phyloP scores from a whole-genome alignment of 495 filamentous ascomycete species.

The Neurospora sublineolata region DNA sequence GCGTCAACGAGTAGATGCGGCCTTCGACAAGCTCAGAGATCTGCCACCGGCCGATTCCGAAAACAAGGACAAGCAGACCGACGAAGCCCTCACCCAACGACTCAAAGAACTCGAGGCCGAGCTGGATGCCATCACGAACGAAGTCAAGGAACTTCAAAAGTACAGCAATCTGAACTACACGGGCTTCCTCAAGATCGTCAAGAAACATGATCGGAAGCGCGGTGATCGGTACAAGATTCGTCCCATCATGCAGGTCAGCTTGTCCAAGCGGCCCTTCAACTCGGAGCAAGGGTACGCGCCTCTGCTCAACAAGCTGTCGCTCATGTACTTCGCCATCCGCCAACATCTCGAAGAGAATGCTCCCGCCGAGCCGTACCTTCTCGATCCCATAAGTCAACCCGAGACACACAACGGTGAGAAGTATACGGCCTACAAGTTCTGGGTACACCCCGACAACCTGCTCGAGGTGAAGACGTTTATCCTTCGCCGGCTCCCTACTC shows the following conservation, averaged over 20 bases:
- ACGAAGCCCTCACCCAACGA: conserved; percentile 36
- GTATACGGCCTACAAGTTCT: conserved; percentile 94
- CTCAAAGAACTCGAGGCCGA: conserved; percentile 64
- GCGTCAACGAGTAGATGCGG: conserved; percentile 51
- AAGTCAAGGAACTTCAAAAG: conserved; percentile 86
- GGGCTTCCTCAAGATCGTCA: conserved; percentile 92
- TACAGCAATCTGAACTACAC: conserved; percentile 96
- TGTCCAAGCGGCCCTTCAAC: conserved; percentile 84
- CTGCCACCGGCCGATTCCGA: conserved; percentile 30
- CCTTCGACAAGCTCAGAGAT: conserved; percentile 51
- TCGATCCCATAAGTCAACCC: conserved; percentile 27
- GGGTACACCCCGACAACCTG: conserved; percentile 90
- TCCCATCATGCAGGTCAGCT: conserved; percentile 77
- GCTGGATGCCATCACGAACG: conserved; percentile 75
- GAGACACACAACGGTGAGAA: conserved; percentile 46
- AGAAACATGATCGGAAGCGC: conserved; percentile 93
- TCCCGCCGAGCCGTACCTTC: conserved; percentile 13
- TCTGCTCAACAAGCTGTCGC: conserved; percentile 75
- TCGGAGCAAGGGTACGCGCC: conserved; percentile 83
- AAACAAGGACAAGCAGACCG: conserved; percentile 19
- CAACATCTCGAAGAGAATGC: conserved; percentile 55
- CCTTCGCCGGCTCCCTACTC: conserved; percentile 73
- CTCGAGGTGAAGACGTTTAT: conserved; percentile 94
- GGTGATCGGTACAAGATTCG: conserved; percentile 71
- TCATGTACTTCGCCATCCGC: conserved; percentile 90